Evolutionary conservation across 768 basidiomycete genomes (phyloP), one percentile per base, ranked within the genome.

Genomic region (Rhodosporidiobolus sp.): DNA sequence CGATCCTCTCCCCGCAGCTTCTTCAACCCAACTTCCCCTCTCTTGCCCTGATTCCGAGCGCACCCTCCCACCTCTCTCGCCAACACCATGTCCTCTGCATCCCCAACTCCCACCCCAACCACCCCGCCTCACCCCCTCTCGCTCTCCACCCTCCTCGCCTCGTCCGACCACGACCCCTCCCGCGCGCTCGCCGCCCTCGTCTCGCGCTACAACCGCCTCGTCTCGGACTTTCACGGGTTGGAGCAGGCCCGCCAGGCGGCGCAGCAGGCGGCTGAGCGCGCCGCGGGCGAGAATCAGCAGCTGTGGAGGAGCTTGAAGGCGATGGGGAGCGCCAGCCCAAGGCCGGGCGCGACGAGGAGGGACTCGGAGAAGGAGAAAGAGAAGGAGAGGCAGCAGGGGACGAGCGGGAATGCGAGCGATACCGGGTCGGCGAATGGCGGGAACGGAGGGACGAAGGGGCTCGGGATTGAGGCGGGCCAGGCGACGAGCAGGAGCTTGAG

Each of bases 281-380:
- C 52, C 28, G 70, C 63, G 1, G 30, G 46, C 22, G 74, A 75
- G 70, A 75, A 75, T 32, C 57, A 66, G 32, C 67, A 66, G 55
- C 63, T 75, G n/a, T 75, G 74, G 74, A 55, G 70, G 50, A 66
- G 59, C 17, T 32, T 75, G 34, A 75, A 75, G 69, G 56, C 55
- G 1, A 55, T 49, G 32, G 67, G 53, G 16, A 53, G 10, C 24
- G 12, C 69, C 52, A 75, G 70, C n/a, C 70, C 74, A 22, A 22
- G 74, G 26, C 74, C 74, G 32, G 20, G 48, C 0, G 26, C 43
- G 12, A 24, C 30, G 20, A 24, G 67, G 11, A 59, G 57, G 28
- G 65, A 69, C 43, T 53, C 49, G 38, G 64, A 63, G 24, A 26
- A 48, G 3, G 34, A 9, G n/a, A 35, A 32, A 16, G 34, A 8